Evolutionary conservation across 208 protist species (phyloP).

Genomic region (Giardia duodenalis): DNA sequence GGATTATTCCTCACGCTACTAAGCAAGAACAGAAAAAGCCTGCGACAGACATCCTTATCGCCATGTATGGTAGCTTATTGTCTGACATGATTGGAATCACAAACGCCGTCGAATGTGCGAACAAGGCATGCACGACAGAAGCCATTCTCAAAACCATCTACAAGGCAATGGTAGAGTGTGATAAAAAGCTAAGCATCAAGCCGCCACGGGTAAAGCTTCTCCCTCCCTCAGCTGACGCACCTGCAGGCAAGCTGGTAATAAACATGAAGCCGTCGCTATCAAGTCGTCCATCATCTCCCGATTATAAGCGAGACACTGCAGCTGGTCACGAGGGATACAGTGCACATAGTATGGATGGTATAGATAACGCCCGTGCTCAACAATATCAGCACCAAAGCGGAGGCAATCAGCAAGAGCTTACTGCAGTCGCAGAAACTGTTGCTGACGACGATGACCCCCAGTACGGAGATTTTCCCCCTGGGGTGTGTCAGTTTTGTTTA

Average conservation of each 20-base stretch:
- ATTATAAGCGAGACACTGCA: no score
- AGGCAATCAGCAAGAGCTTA: no score
- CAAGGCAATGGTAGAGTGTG: neutral
- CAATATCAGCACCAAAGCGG: no score
- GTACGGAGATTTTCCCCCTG: neutral
- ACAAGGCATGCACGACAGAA: neutral
- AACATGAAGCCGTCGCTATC: neutral
- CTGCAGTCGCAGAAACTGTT: neutral
- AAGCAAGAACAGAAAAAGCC: neutral
- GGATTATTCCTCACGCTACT: neutral
- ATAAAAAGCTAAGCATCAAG: neutral
- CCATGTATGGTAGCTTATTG: neutral
- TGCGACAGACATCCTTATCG: neutral
- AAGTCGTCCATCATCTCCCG: neutral
- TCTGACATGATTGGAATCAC: neutral
- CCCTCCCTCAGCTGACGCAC: neutral
- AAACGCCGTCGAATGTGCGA: neutral
- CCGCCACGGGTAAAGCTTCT: neutral
- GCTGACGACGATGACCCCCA: neutral
- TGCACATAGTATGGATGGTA: no score
- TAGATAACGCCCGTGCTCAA: no score
- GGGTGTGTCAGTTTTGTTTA: slow-evolving; percentile 12
- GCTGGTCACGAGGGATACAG: no score
- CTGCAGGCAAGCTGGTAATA: neutral
- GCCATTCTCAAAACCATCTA: neutral